A percentile compares a stretch with the other conserved stretches of the same genome.
These are phyloP conservation scores for Trichoderma gracile DNA, from an alignment of 2,329 filamentous ascomycete genomes.

Conservation along the genomic window DNA sequence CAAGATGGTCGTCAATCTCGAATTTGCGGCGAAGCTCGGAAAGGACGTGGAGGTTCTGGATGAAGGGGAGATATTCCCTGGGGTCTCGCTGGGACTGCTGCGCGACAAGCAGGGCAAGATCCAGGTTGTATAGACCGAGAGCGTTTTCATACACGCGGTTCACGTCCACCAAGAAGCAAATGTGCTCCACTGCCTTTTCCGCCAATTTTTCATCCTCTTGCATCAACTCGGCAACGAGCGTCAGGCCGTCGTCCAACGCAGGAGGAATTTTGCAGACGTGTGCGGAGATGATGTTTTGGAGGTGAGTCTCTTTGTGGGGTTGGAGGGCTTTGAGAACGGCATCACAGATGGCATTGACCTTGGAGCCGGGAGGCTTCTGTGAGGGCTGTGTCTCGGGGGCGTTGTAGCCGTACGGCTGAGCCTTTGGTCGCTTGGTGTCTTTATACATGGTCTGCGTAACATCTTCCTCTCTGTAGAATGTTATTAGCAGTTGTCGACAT, in stretches of 20 bases:
- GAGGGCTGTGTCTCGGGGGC: slow-evolving; percentile 26
- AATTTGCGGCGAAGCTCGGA: slow-evolving; percentile 71
- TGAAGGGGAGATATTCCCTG: slow-evolving; percentile 90
- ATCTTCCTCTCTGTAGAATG: slow-evolving; percentile 71
- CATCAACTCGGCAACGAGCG: slow-evolving; percentile 74
- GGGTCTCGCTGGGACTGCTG: slow-evolving; percentile 97
- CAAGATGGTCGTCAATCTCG: slow-evolving; percentile 85
- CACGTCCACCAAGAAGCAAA: slow-evolving; percentile 94
- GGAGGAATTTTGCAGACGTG: slow-evolving; percentile 93
- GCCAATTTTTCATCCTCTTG: slow-evolving; percentile 69
- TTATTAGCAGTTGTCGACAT: slow-evolving; percentile 34
- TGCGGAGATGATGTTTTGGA: slow-evolving; percentile 92
- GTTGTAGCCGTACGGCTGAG: slow-evolving; percentile 24
- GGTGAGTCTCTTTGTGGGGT: slow-evolving; percentile 60
- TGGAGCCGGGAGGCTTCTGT: slow-evolving; percentile 43
- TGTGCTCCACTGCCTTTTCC: slow-evolving; percentile 90
- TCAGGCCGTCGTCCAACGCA: slow-evolving; percentile 81
- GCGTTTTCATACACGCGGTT: slow-evolving; percentile 90
- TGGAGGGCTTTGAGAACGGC: slow-evolving; percentile 72
- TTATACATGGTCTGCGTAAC: slow-evolving; percentile 92
- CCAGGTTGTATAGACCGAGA: slow-evolving; percentile 86
- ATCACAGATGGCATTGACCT: slow-evolving; percentile 88
- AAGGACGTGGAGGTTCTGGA: slow-evolving; percentile 81
- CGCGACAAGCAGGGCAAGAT: slow-evolving; percentile 84
- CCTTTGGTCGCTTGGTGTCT: slow-evolving; percentile 64